Percentiles rank a stretch among this genome's conserved stretches.
Evolutionary conservation across 495 filamentous ascomycete genomes (phyloP).

Genomic region (Aspergillus asperescens): DNA sequence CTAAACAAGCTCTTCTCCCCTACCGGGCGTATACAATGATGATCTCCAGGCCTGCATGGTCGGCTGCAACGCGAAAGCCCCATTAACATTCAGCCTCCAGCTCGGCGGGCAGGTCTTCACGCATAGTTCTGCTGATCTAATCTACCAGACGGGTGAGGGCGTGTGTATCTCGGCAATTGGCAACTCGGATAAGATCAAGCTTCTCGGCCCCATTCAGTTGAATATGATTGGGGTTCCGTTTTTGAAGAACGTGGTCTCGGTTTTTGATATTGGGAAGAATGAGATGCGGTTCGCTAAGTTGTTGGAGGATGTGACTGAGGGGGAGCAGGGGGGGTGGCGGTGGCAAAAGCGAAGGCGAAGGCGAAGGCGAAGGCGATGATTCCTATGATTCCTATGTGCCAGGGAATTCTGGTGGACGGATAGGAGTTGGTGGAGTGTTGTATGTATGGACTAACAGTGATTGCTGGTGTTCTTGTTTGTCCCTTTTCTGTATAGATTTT

Average conservation of each 20-base stretch:
- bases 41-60: conserved; percentile 48
- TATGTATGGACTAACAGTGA: too few relatives aligned
- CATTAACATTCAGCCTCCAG: conserved; percentile 44
- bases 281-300: conserved; percentile 29
- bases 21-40: conserved; percentile 35
- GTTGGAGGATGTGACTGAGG: not conserved
- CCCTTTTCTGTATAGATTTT: too few relatives aligned
- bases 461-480: too few relatives aligned
- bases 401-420: too few relatives aligned
- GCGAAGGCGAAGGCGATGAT: too few relatives aligned
- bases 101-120: conserved; percentile 31
- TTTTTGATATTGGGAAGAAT: conserved; percentile 31
- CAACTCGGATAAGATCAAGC: conserved; percentile 31
- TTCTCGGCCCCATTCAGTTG: conserved; percentile 12
- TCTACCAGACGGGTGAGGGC: conserved; percentile 26
- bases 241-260: conserved; percentile 56
- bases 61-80: conserved; percentile 55
- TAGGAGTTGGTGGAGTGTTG: too few relatives aligned
- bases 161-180: conserved; percentile 46
- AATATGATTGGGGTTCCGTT: conserved; percentile 57
- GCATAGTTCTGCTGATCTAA: conserved; percentile 8
- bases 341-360: too few relatives aligned
- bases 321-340: not conserved
- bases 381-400: too few relatives aligned
- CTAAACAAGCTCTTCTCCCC: conserved; percentile 59